Conservation (phyloP, 2,329 filamentous ascomycete genomes). For the Metarhizium sp. region DNA sequence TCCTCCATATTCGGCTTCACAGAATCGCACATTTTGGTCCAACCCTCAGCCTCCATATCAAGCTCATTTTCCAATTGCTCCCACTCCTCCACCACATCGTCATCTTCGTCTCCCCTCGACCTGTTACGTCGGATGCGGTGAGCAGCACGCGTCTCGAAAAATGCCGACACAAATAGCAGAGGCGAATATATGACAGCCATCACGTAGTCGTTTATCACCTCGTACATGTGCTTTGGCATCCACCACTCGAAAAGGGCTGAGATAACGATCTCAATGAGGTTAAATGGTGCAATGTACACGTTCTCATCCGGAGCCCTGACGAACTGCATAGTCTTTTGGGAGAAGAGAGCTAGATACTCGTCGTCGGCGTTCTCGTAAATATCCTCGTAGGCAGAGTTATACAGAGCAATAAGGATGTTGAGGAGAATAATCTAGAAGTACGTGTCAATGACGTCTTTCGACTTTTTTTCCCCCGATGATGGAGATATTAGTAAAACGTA, state of each 20-base stretch:
- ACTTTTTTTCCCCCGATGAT: neutral
- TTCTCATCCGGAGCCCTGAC: conserved; percentile 96
- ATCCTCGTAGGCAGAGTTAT: conserved; percentile 93
- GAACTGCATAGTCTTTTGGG: conserved; percentile 93
- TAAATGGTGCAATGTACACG: conserved; percentile 93
- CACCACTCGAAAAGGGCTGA: conserved; percentile 90
- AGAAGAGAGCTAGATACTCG: conserved; percentile 88
- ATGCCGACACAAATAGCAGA: conserved; percentile 68
- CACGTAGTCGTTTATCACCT: conserved; percentile 75
- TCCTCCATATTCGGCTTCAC: conserved; percentile 74
- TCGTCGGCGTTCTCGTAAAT: conserved; percentile 90
- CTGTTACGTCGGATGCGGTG: conserved; percentile 63
- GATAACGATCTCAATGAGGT: conserved; percentile 78
- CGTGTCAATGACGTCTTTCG: neutral
- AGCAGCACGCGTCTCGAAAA: conserved; percentile 58
- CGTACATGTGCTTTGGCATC: conserved; percentile 66
- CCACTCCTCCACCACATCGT: conserved; percentile 87
- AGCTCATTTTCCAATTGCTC: conserved; percentile 66
- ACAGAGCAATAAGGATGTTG: conserved; percentile 94
- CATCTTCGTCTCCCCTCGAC: conserved; percentile 73
- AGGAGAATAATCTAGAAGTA: conserved; percentile 55
- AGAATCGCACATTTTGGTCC: conserved; percentile 69
- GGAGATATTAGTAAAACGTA: conserved; percentile 24
- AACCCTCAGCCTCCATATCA: conserved; percentile 76
- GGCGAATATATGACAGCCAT: conserved; percentile 84